These are phyloP conservation scores for Annulohypoxylon moriforme DNA, from an alignment of 495 filamentous ascomycete genomes.

Conservation along the genomic window DNA sequence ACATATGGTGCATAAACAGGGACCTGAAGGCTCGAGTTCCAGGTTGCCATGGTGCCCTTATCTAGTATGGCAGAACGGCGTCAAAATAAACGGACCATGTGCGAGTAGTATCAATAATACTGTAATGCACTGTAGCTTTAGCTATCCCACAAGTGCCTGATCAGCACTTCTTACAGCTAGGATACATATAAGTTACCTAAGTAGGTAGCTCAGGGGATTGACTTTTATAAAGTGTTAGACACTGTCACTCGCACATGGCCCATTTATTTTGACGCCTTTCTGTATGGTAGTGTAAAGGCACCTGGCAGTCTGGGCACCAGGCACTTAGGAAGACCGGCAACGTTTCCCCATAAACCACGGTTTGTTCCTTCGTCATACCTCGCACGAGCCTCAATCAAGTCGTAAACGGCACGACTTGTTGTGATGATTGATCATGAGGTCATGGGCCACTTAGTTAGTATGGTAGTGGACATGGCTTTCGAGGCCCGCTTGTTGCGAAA, in stretches of 20 bases:
- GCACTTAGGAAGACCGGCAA: neutral
- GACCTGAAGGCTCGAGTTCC: neutral
- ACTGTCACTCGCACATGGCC: no score
- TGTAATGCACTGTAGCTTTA: no score
- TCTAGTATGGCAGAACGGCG: no score
- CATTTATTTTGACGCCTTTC: no score
- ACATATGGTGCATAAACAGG: neutral
- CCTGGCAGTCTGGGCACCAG: neutral
- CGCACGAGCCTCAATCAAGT: conserved; percentile 42
- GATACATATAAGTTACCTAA: no score
- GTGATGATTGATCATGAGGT: conserved; percentile 36
- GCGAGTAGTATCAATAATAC: no score
- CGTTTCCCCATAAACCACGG: conserved; percentile 17
- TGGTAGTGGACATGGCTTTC: conserved; percentile 22
- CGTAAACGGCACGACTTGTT: conserved; percentile 22
- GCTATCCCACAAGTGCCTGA: no score
- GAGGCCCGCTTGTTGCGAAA: conserved; percentile 22
- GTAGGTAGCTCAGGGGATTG: no score
- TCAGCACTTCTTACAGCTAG: no score
- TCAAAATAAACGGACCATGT: no score
- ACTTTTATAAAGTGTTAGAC: no score
- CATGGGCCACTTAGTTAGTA: conserved; percentile 31
- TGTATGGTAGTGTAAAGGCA: no score
- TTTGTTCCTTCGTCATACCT: conserved; percentile 43
- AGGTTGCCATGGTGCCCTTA: conserved; percentile 1